These are phyloP conservation scores for Niveomyces coronatus DNA, from an alignment of 2,329 filamentous ascomycete genomes.

Conservation along the genomic window DNA sequence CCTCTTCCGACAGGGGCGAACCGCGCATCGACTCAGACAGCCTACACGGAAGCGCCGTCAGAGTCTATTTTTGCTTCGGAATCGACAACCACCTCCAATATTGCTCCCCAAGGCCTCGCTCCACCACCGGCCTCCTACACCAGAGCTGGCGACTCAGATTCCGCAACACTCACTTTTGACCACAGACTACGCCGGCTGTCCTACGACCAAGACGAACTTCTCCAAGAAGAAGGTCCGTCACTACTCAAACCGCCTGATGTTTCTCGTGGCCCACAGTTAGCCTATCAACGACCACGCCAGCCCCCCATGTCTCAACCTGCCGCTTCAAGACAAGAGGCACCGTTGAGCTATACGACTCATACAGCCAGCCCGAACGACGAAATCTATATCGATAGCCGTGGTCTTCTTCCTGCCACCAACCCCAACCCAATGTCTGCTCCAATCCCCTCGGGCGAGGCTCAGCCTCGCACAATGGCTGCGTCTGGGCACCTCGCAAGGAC, in stretches of 20 bases:
- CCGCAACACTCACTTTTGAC: conserved; percentile 20
- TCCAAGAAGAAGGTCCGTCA: conserved; percentile 25
- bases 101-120: conserved; percentile 41
- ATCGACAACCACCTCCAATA: conserved; percentile 43
- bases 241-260: conserved; percentile 49
- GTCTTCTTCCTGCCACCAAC: neutral
- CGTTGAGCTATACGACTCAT: conserved; percentile 5
- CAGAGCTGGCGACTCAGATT: conserved; percentile 32
- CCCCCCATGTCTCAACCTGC: neutral
- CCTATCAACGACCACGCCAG: conserved; percentile 36
- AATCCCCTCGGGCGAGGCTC: neutral
- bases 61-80: conserved; percentile 50
- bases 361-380: conserved; percentile 4
- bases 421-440: conserved; percentile 2
- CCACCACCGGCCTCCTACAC: conserved; percentile 49
- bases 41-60: conserved; percentile 42
- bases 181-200: conserved; percentile 29
- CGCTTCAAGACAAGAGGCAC: conserved; percentile 11
- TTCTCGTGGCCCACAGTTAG: conserved; percentile 47
- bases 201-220: conserved; percentile 28
- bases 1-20: conserved; percentile 36
- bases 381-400: neutral
- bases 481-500: conserved; percentile 25
- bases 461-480: conserved; percentile 9
- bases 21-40: conserved; percentile 45